Conservation (phyloP, 2,329 filamentous ascomycete genomes). For the Ophiocordyceps camponoti-leonardi region DNA sequence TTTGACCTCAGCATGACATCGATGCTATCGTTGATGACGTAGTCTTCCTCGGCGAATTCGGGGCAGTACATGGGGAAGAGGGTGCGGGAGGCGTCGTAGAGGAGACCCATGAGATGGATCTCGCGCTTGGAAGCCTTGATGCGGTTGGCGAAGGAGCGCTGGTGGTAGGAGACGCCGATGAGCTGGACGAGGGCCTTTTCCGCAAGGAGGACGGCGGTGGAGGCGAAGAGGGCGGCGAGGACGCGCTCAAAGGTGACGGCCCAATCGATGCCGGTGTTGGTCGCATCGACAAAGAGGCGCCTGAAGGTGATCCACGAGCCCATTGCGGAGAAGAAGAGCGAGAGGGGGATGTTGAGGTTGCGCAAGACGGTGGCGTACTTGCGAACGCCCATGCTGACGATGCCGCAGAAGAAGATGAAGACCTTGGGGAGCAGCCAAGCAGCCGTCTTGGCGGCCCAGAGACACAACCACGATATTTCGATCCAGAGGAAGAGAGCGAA, state of each 20-base stretch:
- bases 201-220: constrained; percentile 52
- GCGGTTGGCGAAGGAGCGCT: constrained; percentile 61
- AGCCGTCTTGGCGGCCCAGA: constrained; percentile 51
- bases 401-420: constrained; percentile 54
- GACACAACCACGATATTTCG: constrained; percentile 47
- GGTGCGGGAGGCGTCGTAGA: constrained; percentile 78
- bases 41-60: constrained; percentile 85
- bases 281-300: constrained; percentile 25
- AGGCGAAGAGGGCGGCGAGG: constrained; percentile 49
- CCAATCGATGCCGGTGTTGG: constrained; percentile 27
- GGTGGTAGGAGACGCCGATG: constrained; percentile 73
- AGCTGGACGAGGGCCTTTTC: constrained; percentile 68
- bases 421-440: constrained; percentile 40
- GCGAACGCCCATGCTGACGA: constrained; percentile 50
- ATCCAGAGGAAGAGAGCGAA: constrained; percentile 52
- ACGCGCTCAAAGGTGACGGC: constrained; percentile 43
- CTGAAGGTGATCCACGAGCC: constrained; percentile 45
- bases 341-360: constrained; percentile 48
- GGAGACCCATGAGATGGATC: constrained; percentile 60
- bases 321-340: constrained; percentile 52
- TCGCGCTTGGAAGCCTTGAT: constrained; percentile 88
- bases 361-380: constrained; percentile 52
- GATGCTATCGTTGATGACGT: constrained; percentile 73
- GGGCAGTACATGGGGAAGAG: constrained; percentile 85
- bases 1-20: constrained; percentile 47